Evolutionary conservation across 2,329 filamentous ascomycete species (phyloP), one percentile per base, ranked within the genome.

Genomic region (Chrysosphaeria jannelii): DNA sequence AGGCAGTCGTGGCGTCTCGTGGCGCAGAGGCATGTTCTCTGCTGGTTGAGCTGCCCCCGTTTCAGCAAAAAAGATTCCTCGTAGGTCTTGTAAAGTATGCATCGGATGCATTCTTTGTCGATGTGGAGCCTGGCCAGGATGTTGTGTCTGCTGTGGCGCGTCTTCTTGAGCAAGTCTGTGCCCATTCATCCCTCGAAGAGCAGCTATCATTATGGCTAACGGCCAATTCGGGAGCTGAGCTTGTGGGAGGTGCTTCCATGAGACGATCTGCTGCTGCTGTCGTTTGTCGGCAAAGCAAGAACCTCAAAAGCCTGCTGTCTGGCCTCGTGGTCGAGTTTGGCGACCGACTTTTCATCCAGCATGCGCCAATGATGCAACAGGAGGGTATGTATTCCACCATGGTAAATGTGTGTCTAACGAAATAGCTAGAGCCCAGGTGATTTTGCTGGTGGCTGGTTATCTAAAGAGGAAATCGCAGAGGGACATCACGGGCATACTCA

Each of bases 261-360:
- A 57, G 70, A 18, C 57, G 72, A 29, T 66, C 68, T 10, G 53
- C 64, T 7, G 30, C 76, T 19, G 56, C 57, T 13, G 52, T 53
- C 6, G 38, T 74, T 11, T 3, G 20, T 14, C 10, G 8, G 41
- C 52, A 19, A 48, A 53, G 22, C 54, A 45, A 28, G 50, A 44
- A 43, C 11, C 43, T 75, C 3, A 44, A 51, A 5, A 46, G 39
- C 0, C 46, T 72, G 17, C 39, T 81, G 26, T 62, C 78, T 34
- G 74, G 63, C 36, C 59, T 54, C 23, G 46, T 90, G 23, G 50
- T 49, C 19, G 59, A 69, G 23, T 90, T 93, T 40, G 74, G 75
- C 1, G 79, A 91, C 34, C 62, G 70, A 23, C 48, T 93, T 8
- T 89, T 78, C 35, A 76, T 93, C 33, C 71, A 63, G 27, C 78